Base-by-base conservation (phyloP, 192 early-diverging fungal genomes). In the Backusella morwellensis region DNA sequence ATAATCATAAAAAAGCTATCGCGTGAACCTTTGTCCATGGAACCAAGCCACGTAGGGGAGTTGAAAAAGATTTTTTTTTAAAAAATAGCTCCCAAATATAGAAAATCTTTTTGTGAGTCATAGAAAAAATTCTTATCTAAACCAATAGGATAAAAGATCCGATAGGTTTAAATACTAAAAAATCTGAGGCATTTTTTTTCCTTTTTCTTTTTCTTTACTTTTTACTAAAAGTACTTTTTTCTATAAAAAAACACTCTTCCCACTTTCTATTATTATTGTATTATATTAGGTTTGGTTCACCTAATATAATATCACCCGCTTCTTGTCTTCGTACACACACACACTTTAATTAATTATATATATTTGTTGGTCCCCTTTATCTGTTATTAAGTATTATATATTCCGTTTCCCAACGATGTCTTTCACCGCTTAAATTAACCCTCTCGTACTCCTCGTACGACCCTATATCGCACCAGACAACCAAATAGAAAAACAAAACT, bases 371-470 rank as follows among this genome's bases (percentile, higher is more conserved):
- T 72, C 21, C 70, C 47, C 70, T 29, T 36, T 71, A 29, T 71
- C 40, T 34, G 4, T 32, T 34, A 40, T 44, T 26, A 47, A 42
- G 14, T 11, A n/a, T 42, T 71, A 26, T 44, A 26, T 40, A 26
- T 47, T 72, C 44, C 44, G 40, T 42, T 50, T 32, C 70, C 36
- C 29, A 40, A 77, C 70, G 76, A 70, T 54, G 70, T 77, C 69
- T 29, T 41, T 56, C 76, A 50, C 52, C 69, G 76, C 76, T 77
- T 77, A 77, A 77, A 70, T 47, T 72, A 47, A 47, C 42, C 42
- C 67, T 35, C 69, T 32, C 70, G 41, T 44, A 44, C 42, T 44
- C 41, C 69, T 23, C 40, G 70, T 29, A 72, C 70, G 70, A 72
- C 29, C 35, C 54, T 54, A 32, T 32, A 66, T 76, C 76, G 76